Percentiles rank a stretch among this genome's conserved stretches.
phyloP scores from a whole-genome alignment of 768 basidiomycete genomes.

The Mycena galericulata region DNA sequence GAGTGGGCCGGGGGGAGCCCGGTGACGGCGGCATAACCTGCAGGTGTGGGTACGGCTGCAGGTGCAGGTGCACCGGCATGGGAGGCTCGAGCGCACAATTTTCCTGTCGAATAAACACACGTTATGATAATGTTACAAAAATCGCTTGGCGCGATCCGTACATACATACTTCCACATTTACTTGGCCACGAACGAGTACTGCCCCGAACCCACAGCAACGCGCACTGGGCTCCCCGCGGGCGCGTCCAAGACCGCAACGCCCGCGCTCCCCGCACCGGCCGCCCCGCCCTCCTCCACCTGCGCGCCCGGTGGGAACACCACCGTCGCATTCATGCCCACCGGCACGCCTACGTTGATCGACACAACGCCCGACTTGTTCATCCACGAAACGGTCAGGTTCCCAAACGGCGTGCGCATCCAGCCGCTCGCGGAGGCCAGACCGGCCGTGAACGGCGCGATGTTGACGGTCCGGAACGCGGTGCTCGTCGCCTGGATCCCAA shows the following conservation, averaged over 20 bases:
- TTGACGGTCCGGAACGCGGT: slow-evolving; percentile 41
- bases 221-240: background rate
- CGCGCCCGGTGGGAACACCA: slow-evolving; percentile 27
- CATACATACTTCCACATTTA: too few relatives aligned
- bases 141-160: too few relatives aligned
- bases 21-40: slow-evolving; percentile 9
- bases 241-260: background rate
- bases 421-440: slow-evolving; percentile 37
- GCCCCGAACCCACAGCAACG: slow-evolving; percentile 32
- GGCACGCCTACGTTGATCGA: slow-evolving; percentile 38
- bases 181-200: slow-evolving; percentile 34
- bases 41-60: background rate
- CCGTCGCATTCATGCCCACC: slow-evolving; percentile 41
- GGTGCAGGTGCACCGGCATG: too few relatives aligned
- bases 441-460: slow-evolving; percentile 37
- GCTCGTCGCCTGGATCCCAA: slow-evolving; percentile 41
- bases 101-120: too few relatives aligned
- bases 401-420: slow-evolving; percentile 46
- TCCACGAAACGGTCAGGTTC: slow-evolving; percentile 42
- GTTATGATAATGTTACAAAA: too few relatives aligned
- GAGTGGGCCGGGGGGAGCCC: too few relatives aligned
- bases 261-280: slow-evolving; percentile 1
- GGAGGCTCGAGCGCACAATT: too few relatives aligned
- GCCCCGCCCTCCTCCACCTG: slow-evolving; percentile 31
- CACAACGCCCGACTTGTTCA: slow-evolving; percentile 25